phyloP scores from a whole-genome alignment of 257 asterid species.

The Solanum dulcamara region DNA sequence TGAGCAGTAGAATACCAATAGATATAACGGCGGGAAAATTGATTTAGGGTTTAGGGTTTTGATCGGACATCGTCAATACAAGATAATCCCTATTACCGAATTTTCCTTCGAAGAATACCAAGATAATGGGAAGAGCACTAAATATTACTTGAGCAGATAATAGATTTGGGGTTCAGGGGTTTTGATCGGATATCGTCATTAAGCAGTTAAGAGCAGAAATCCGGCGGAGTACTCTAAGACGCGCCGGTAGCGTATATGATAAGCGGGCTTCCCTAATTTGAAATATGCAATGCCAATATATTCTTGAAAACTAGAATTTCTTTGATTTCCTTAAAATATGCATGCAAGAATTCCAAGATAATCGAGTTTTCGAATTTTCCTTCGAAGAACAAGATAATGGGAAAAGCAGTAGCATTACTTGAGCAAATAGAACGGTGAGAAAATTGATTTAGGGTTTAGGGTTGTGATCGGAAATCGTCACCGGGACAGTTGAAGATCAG shows the following conservation, averaged over 20 bases:
- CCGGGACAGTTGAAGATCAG: too few relatives aligned
- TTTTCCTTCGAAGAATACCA: neutral
- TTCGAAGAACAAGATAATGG: too few relatives aligned
- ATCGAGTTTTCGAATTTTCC: too few relatives aligned
- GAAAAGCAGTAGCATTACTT: too few relatives aligned
- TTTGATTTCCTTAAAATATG: neutral
- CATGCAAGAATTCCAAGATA: neutral
- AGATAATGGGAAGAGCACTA: neutral
- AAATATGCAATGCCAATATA: neutral
- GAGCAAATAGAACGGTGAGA: too few relatives aligned
- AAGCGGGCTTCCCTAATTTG: neutral
- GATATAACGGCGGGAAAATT: neutral
- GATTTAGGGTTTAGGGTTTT: constrained; percentile 7
- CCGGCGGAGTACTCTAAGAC: neutral
- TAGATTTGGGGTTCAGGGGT: too few relatives aligned
- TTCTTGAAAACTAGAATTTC: neutral
- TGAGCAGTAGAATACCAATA: too few relatives aligned
- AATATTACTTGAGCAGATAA: neutral
- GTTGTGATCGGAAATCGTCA: too few relatives aligned
- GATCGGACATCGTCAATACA: neutral
- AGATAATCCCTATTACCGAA: neutral
- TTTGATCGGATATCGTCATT: too few relatives aligned
- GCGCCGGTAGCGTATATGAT: neutral
- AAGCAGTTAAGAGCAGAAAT: neutral
- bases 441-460: too few relatives aligned